Base-by-base conservation (phyloP, 2,329 filamentous ascomycete species). In the Proliferodiscus dingleyae region DNA sequence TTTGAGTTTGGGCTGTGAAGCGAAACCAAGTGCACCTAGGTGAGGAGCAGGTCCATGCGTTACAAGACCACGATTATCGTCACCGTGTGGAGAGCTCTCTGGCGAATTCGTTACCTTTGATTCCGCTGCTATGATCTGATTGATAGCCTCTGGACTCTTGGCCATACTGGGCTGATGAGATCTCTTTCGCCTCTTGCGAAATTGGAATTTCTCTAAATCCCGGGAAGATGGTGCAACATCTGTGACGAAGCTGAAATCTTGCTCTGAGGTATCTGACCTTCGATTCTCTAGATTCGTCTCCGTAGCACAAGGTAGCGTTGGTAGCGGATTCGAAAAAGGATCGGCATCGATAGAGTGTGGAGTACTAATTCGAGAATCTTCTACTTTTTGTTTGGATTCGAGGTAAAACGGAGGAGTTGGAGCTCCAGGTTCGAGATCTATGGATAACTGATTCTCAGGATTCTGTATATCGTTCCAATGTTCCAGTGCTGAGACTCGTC, bases 191-290 rank as follows among this genome's bases (percentile, higher is more conserved):
- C 55, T 61, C 32, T 58, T 60, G 24, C 49, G 51, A 37, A 55
- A 62, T 15, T 56, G 46, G 39, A 63, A 63, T 30, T 54, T 53
- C 32, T 59, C 60, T 7, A 62, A 7, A 47, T 61, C 51, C 42
- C 50, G 41, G 16, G 59, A 62, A 26, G 60, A 61, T 11, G 60
- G 59, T 13, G 54, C 59, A 26, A 61, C 46, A 24, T 59, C 55
- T 10, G 56, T 62, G 5, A 62, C 37, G 43, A 61, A 63, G 37
- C 52, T 60, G 28, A 52, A 15, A 19, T 56, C 52, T 38, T 51
- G 49, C 11, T 29, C 28, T 5, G 19, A 22, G 23, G 34, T 18
- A 2, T 37, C 19, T 37, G 5, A 13, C 19, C 18, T 37, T 5
- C 5, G 2, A 5, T 37, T 22, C 11, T 15, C 16, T 2, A 11